These are phyloP conservation scores for Chaetothyriales sp. DNA, from an alignment of 2,329 filamentous ascomycete genomes.

Conservation along the genomic window DNA sequence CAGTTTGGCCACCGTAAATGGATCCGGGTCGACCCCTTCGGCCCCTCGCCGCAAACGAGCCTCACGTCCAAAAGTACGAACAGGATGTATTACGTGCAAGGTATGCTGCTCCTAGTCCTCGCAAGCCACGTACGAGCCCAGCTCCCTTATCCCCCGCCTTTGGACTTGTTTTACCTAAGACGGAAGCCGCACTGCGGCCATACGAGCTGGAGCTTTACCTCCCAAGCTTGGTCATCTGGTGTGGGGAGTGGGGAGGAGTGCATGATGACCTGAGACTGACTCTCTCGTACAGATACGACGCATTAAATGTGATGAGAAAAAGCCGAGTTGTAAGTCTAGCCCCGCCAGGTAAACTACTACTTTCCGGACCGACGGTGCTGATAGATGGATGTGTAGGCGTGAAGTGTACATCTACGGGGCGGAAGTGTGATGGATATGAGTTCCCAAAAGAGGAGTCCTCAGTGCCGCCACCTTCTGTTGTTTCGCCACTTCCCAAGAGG, in stretches of 20 bases:
- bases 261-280: neutral
- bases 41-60: constrained; percentile 21
- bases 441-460: constrained; percentile 23
- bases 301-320: constrained; percentile 33
- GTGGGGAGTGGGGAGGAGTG: neutral
- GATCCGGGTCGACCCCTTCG: constrained; percentile 29
- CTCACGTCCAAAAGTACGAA: constrained; percentile 17
- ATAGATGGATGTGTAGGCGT: constrained; percentile 24
- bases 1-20: neutral
- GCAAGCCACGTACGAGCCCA: neutral
- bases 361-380: constrained; percentile 5
- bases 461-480: constrained; percentile 4
- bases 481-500: constrained; percentile 7
- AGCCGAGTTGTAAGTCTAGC: constrained; percentile 24
- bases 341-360: neutral
- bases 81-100: constrained; percentile 18
- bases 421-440: constrained; percentile 45
- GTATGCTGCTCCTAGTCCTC: constrained; percentile 5
- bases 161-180: neutral
- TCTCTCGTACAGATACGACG: constrained; percentile 21
- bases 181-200: neutral
- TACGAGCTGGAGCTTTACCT: neutral
- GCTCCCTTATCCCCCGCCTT: neutral
- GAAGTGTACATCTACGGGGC: constrained; percentile 47
- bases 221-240: neutral